Percentiles rank a stretch among this genome's conserved stretches.
These are phyloP conservation scores for Lumnitzera littorea DNA, from an alignment of 345 rosid genomes.

Conservation along the genomic window DNA sequence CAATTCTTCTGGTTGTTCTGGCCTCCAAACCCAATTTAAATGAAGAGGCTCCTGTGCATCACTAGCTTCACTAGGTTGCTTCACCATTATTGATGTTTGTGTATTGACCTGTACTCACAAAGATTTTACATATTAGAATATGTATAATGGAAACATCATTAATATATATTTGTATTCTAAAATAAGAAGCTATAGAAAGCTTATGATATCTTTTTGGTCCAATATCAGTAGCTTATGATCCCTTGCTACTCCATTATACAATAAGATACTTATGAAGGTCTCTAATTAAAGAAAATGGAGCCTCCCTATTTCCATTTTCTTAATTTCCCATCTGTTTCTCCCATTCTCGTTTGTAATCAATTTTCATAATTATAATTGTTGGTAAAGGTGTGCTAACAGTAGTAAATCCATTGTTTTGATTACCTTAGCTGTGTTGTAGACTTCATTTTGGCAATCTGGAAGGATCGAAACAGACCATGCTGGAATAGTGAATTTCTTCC, in stretches of 20 bases:
- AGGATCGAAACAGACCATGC: slow-evolving; percentile 35
- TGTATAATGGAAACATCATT: too few species aligned
- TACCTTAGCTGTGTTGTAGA: slow-evolving; percentile 40
- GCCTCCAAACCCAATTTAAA: slow-evolving; percentile 27
- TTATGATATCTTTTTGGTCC: too few species aligned
- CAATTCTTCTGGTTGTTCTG: slow-evolving; percentile 11
- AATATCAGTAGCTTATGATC: too few species aligned
- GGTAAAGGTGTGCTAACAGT: not conserved
- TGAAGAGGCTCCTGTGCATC: slow-evolving; percentile 16
- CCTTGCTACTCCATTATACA: too few species aligned
- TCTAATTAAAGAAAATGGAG: too few species aligned
- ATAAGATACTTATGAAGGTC: too few species aligned
- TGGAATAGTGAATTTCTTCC: slow-evolving; percentile 10
- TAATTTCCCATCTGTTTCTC: not conserved
- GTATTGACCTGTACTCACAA: slow-evolving; percentile 16
- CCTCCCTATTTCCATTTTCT: too few species aligned
- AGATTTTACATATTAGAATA: not conserved
- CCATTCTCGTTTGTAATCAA: too few species aligned
- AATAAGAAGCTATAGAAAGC: too few species aligned
- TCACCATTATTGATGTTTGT: slow-evolving; percentile 22
- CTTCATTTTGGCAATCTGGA: slow-evolving; percentile 30
- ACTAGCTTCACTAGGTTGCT: slow-evolving; percentile 12
- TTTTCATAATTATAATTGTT: too few species aligned
- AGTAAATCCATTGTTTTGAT: not conserved
- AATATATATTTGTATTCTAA: too few species aligned